Evolutionary conservation across 106 monocot genomes (phyloP).

Genomic region (Dioscorea dumetorum): DNA sequence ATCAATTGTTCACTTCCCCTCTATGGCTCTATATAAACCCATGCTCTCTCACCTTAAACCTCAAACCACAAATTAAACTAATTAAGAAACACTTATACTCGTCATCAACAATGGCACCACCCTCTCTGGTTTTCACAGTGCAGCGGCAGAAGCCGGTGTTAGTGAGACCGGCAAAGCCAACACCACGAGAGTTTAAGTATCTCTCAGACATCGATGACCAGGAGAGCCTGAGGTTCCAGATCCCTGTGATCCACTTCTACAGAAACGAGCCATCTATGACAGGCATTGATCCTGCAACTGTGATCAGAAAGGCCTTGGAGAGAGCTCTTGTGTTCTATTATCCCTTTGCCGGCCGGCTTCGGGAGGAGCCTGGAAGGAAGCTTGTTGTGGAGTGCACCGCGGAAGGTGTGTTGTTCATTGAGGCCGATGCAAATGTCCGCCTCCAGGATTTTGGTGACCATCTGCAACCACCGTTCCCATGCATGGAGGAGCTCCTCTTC

Average conservation of each 20-base stretch:
- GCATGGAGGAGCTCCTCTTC: conserved; percentile 21
- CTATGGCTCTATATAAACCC: neutral
- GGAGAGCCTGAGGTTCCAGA: conserved; percentile 29
- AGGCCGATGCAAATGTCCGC: conserved; percentile 25
- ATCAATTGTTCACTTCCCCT: neutral
- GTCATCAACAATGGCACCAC: neutral
- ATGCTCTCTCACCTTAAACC: too few relatives aligned
- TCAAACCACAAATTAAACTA: too few relatives aligned
- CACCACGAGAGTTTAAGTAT: conserved; percentile 28
- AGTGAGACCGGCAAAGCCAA: conserved; percentile 22
- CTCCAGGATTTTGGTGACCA: conserved; percentile 18
- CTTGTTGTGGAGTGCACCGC: conserved; percentile 41
- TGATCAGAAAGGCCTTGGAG: conserved; percentile 22
- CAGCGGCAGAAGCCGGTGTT: conserved; percentile 22
- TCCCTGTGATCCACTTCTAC: conserved; percentile 17
- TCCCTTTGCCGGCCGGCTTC: conserved; percentile 32
- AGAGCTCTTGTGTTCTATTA: conserved; percentile 44
- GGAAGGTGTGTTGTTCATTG: conserved; percentile 39
- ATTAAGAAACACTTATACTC: too few relatives aligned
- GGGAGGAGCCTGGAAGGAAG: conserved; percentile 15
- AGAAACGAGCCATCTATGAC: neutral
- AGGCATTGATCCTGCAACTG: conserved; percentile 19
- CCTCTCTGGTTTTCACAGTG: conserved; percentile 13
- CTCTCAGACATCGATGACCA: conserved; percentile 47
- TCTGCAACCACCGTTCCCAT: conserved; percentile 20